Percentiles rank a stretch among this genome's conserved stretches.
These are phyloP conservation scores for Penicillium parvum DNA, from an alignment of 495 filamentous ascomycete genomes.

Conservation along the genomic window DNA sequence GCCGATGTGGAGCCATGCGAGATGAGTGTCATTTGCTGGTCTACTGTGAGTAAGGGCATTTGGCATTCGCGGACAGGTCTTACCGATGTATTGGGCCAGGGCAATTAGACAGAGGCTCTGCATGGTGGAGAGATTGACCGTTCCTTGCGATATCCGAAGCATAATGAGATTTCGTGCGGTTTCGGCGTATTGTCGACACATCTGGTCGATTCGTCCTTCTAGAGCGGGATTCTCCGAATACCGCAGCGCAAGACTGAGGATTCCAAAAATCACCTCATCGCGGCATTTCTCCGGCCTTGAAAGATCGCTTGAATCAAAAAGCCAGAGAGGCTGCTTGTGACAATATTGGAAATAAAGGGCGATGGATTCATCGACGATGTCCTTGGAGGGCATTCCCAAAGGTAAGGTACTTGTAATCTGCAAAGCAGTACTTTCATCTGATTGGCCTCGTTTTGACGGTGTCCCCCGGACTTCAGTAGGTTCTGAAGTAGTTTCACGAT, in stretches of 20 bases:
- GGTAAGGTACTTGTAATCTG: conserved; percentile 15
- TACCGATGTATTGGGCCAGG: conserved; percentile 37
- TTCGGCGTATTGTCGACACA: conserved; percentile 32
- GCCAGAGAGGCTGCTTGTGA: conserved; percentile 44
- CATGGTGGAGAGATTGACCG: conserved; percentile 36
- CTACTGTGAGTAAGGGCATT: background rate
- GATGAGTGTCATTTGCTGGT: conserved; percentile 22
- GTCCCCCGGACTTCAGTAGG: background rate
- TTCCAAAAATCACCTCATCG: conserved; percentile 36
- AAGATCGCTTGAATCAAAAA: conserved; percentile 37
- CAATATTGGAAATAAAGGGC: conserved; percentile 40
- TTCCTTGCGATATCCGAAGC: conserved; percentile 39
- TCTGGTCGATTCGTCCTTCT: conserved; percentile 19
- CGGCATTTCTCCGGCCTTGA: conserved; percentile 18
- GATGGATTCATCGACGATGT: conserved; percentile 24
- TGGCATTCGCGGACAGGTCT: background rate
- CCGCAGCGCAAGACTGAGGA: conserved; percentile 33
- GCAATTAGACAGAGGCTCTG: conserved; percentile 39
- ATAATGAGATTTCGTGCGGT: conserved; percentile 34
- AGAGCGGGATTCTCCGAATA: conserved; percentile 23
- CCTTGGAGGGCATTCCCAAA: conserved; percentile 18
- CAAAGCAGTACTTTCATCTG: conserved; percentile 8
- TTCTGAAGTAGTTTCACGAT: conserved; percentile 6
- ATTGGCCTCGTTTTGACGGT: background rate
- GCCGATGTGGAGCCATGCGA: conserved; percentile 20